Percentiles rank a stretch among this genome's conserved stretches.
These are phyloP conservation scores for Termitomyces sp. DNA, from an alignment of 768 basidiomycete species.

Conservation along the genomic window DNA sequence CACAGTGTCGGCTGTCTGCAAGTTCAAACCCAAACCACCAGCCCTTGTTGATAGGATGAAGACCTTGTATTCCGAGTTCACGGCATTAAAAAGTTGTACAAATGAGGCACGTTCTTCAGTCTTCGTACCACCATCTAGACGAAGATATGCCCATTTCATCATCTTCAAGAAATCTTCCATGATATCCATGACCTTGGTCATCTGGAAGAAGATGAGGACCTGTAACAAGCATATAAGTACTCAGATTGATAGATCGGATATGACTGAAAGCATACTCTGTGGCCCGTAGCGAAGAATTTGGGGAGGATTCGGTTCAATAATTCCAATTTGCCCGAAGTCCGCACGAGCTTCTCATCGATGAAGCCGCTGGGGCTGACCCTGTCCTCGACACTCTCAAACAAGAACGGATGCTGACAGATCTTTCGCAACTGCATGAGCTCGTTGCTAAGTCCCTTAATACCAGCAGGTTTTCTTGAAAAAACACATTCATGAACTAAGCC, in stretches of 20 bases:
- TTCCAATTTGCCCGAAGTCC: slow-evolving; percentile 93
- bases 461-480: slow-evolving; percentile 55
- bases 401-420: slow-evolving; percentile 96
- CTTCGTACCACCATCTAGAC: slow-evolving; percentile 95
- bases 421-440: slow-evolving; percentile 98
- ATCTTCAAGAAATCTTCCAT: slow-evolving; percentile 94
- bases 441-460: slow-evolving; percentile 89
- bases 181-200: slow-evolving; percentile 99
- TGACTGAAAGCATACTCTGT: slow-evolving; percentile 56
- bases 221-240: slow-evolving; percentile 25
- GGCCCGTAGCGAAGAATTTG: slow-evolving; percentile 89
- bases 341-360: slow-evolving; percentile 81
- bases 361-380: slow-evolving; percentile 81
- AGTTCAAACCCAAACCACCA: slow-evolving; percentile 89
- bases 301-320: slow-evolving; percentile 87
- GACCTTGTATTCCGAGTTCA: slow-evolving; percentile 80
- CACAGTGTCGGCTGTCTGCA: slow-evolving; percentile 96
- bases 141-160: slow-evolving; percentile 83
- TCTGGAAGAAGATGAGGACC: slow-evolving; percentile 99
- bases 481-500: slow-evolving; percentile 3
- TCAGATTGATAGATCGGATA: slow-evolving; percentile 2
- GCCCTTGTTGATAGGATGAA: slow-evolving; percentile 95
- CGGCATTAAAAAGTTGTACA: slow-evolving; percentile 87
- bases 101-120: slow-evolving; percentile 91
- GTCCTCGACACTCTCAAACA: slow-evolving; percentile 94